A percentile compares a stretch with the other conserved stretches of the same genome.
phyloP scores from a whole-genome alignment of 1,139 yeast genomes.

The Sugiyamaella paludigena region DNA sequence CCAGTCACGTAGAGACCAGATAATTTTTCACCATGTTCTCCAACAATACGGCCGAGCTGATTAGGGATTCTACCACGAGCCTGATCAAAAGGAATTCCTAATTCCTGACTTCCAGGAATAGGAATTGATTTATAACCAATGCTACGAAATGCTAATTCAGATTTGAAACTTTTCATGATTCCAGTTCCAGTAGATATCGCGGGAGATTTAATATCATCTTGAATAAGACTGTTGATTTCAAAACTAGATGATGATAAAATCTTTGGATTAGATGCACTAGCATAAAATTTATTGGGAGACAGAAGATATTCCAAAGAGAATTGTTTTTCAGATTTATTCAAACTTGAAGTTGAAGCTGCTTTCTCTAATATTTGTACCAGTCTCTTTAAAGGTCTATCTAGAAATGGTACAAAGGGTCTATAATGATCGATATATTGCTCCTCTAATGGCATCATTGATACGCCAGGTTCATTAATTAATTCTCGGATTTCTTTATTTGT shows the following conservation, averaged over 20 bases:
- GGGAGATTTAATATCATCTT: slow-evolving; percentile 31
- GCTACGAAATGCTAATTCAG: slow-evolving; percentile 75
- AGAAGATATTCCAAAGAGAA: slow-evolving; percentile 73
- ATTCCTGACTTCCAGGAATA: slow-evolving; percentile 51
- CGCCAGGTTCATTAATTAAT: slow-evolving; percentile 59
- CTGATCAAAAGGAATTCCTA: slow-evolving; percentile 54
- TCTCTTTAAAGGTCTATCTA: slow-evolving; percentile 69
- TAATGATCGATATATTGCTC: slow-evolving; percentile 44
- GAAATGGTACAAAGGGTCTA: slow-evolving; percentile 39
- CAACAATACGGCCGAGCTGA: slow-evolving; percentile 56
- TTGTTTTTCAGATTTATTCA: slow-evolving; percentile 35
- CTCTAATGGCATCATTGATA: slow-evolving; percentile 57
- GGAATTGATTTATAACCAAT: slow-evolving; percentile 80
- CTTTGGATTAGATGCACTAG: slow-evolving; percentile 36
- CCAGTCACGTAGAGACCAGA: slow-evolving; percentile 79
- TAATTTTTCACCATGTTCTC: slow-evolving; percentile 29
- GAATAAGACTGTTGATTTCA: slow-evolving; percentile 45
- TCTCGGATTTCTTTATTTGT: slow-evolving; percentile 92
- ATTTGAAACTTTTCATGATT: slow-evolving; percentile 40
- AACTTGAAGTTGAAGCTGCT: slow-evolving; percentile 25
- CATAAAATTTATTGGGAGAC: slow-evolving; percentile 59
- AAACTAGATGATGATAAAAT: slow-evolving; percentile 52
- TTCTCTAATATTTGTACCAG: slow-evolving; percentile 62
- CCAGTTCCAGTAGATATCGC: slow-evolving; percentile 46
- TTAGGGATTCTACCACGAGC: slow-evolving; percentile 56